These are phyloP conservation scores for Buddleja alternifolia DNA, from an alignment of 257 asterid species.

Conservation along the genomic window DNA sequence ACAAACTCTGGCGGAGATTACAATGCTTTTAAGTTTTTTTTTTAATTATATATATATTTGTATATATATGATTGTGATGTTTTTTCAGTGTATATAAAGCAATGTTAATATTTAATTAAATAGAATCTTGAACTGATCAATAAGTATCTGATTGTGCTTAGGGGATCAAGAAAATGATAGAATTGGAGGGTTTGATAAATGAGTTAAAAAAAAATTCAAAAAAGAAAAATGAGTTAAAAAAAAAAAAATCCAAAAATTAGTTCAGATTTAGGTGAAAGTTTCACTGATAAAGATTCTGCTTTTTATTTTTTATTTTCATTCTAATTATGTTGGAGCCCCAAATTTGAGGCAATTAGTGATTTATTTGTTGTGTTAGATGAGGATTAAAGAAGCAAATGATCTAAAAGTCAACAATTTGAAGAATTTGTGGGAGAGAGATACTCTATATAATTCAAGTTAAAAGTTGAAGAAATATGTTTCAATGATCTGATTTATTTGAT, in stretches of 20 bases:
- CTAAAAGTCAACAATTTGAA: slow-evolving; percentile 5
- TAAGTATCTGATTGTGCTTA: slow-evolving; percentile 23
- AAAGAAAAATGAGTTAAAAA: slow-evolving; percentile 28
- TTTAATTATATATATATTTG: slow-evolving; percentile 14
- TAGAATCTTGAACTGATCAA: neutral
- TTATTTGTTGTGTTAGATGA: slow-evolving; percentile 31
- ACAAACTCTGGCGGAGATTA: slow-evolving; percentile 68
- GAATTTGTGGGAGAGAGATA: slow-evolving; percentile 10
- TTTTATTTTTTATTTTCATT: slow-evolving; percentile 29
- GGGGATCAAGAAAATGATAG: slow-evolving; percentile 20
- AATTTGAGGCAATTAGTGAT: slow-evolving; percentile 26
- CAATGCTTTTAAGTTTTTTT: slow-evolving; percentile 39
- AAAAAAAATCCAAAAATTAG: slow-evolving; percentile 41
- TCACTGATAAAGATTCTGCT: slow-evolving; percentile 45
- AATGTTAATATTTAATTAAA: slow-evolving; percentile 20
- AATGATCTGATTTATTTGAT: neutral
- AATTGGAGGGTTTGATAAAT: slow-evolving; percentile 42
- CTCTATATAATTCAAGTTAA: slow-evolving; percentile 10
- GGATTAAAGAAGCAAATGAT: slow-evolving; percentile 13
- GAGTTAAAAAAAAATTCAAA: slow-evolving; percentile 22
- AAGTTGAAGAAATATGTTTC: neutral
- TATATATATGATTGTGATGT: neutral
- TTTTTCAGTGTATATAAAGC: slow-evolving; percentile 10
- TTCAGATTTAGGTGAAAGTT: slow-evolving; percentile 61
- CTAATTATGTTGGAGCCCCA: slow-evolving; percentile 34